phyloP scores from a whole-genome alignment of 208 protist genomes.

The Angomonas ambiguus region DNA sequence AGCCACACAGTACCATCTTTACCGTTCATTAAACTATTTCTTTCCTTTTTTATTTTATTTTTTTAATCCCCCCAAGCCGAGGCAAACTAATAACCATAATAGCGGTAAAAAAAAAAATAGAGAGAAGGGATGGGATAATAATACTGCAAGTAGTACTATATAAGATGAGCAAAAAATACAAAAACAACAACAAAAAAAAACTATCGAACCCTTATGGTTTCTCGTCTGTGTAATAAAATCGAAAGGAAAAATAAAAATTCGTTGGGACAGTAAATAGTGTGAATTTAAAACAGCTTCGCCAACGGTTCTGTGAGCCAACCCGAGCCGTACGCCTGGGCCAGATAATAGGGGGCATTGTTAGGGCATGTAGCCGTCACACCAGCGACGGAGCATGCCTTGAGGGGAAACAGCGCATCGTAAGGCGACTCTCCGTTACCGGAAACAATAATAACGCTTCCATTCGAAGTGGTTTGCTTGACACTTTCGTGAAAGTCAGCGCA shows the following conservation, averaged over 20 bases:
- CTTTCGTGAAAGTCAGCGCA: constrained; percentile 76
- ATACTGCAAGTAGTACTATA: neutral
- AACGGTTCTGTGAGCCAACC: constrained; percentile 66
- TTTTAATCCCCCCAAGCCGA: no score
- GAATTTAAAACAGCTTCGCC: constrained; percentile 51
- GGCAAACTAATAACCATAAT: neutral
- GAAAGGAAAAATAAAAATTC: no score
- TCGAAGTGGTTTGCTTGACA: constrained; percentile 2
- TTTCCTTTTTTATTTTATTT: no score
- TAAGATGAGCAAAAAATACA: neutral
- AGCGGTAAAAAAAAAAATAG: neutral
- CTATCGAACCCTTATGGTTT: neutral
- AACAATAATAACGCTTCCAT: constrained; percentile 20
- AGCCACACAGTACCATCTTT: constrained; percentile 41
- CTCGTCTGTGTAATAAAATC: neutral
- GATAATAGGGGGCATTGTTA: constrained; percentile 54
- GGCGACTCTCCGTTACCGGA: constrained; percentile 40
- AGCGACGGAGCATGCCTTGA: constrained; percentile 51
- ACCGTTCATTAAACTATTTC: neutral
- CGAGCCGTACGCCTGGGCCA: constrained; percentile 59
- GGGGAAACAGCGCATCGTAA: constrained; percentile 45
- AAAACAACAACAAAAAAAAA: constrained; percentile 7
- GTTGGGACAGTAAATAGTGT: no score
- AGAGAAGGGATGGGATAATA: neutral
- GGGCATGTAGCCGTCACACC: constrained; percentile 51